phyloP scores from a whole-genome alignment of 176 grass and related monocot species.

The Pontederia crassipes region DNA sequence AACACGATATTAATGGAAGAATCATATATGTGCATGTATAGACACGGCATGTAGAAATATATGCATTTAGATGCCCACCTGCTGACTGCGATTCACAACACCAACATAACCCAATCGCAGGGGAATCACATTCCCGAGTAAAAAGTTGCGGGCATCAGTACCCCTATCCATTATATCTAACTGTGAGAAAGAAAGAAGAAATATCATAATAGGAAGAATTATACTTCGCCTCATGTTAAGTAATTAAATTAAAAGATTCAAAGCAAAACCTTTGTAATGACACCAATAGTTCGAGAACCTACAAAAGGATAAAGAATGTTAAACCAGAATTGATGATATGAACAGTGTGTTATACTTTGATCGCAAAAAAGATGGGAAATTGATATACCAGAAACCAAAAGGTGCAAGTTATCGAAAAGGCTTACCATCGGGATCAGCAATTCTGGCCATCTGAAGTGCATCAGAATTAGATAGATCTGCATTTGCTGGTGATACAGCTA shows the following conservation, averaged over 20 bases:
- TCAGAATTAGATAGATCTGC: constrained; percentile 96
- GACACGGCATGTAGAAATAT: not conserved
- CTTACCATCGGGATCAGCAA: constrained; percentile 91
- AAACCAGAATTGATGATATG: constrained; percentile 12
- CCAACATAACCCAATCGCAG: constrained; percentile 88
- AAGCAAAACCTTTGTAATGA: constrained; percentile 86
- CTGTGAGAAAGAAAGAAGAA: constrained; percentile 37
- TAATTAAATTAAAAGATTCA: constrained; percentile 9
- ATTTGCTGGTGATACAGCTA: constrained; percentile 98
- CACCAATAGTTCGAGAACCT: constrained; percentile 98
- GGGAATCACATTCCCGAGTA: constrained; percentile 94
- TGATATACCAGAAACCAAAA: not conserved
- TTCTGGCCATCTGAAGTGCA: constrained; percentile 91
- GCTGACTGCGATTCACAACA: constrained; percentile 79
- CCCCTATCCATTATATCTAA: constrained; percentile 99
- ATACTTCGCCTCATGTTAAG: constrained; percentile 3
- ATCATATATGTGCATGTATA: no score
- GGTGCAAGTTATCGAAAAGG: not conserved
- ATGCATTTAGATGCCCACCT: constrained; percentile 35
- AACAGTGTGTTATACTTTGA: not conserved
- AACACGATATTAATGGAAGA: no score
- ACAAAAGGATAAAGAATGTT: constrained; percentile 7
- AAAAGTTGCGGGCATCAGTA: constrained; percentile 91
- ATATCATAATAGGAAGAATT: not conserved
- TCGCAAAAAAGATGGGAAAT: not conserved